Base-by-base conservation (phyloP, 352 stramenopile species). In the Phytophthora pini region DNA sequence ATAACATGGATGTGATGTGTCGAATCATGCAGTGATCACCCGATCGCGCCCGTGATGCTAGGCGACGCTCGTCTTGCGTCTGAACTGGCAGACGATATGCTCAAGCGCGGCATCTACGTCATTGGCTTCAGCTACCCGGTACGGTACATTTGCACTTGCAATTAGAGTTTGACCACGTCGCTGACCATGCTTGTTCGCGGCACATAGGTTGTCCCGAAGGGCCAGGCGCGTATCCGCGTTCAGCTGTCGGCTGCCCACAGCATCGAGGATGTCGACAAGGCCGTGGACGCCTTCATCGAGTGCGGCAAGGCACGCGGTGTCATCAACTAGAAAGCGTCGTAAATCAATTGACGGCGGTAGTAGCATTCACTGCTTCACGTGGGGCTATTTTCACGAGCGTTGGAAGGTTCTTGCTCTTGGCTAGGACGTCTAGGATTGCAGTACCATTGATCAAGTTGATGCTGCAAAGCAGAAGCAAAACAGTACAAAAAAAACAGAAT, bases 71-170 rank as follows among this genome's bases (percentile, higher is more conserved):
- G 88, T 34, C 87, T 97, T 47, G 90, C 94, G n/a, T 85, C 84
- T 40, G 77, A 96, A 27, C 69, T 98, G 39, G 89, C 93, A 7
- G 94, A 98, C 55, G 83, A 95, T 48, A 97, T 98, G 90, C 89
- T 98, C 36, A 74, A 97, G 70, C 75, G 89, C 36, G 93, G 94
- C 38, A 97, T 98, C 51, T 98, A 98, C 78, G 94, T 98, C 47
- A 97, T 98, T 53, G 94, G 93, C 43, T 98, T 98, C 66, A 98
- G 87, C 65, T 98, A 94, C 65, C 94, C 94, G 50, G 93, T 98
- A 76, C 24, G 70, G 22, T 9, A 44, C 52, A 38, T 52, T 24
- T 15, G 15, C 13, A 10, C 22, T 13, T 10, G 7, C 9, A 6
- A 24, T 3, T 27, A 27, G 38, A 22, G 8, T 6, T 40, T 24